Conservation (phyloP, 257 asterid genomes). For the Nicotiana obtusifolia region DNA sequence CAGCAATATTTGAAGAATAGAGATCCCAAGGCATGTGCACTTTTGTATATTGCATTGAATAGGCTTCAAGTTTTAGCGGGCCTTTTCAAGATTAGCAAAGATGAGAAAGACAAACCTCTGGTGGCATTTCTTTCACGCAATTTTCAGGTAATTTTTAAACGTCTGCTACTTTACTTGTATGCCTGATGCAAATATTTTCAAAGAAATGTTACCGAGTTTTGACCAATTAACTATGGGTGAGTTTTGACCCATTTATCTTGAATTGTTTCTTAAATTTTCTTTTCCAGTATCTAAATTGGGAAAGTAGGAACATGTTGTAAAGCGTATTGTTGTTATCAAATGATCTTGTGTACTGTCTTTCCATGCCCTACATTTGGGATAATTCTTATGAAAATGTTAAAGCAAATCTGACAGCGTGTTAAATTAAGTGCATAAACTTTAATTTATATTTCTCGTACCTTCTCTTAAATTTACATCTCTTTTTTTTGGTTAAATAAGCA, state of each 20-base stretch:
- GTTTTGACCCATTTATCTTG: slow-evolving; percentile 3
- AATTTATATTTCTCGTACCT: background rate
- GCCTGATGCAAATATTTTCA: slow-evolving; percentile 8
- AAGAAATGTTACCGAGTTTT: background rate
- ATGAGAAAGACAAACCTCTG: slow-evolving; percentile 84
- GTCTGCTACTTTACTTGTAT: slow-evolving; percentile 1
- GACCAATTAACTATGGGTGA: background rate
- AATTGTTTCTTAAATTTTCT: slow-evolving; percentile 1
- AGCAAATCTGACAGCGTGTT: background rate
- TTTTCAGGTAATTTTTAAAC: slow-evolving; percentile 61
- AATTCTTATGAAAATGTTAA: background rate
- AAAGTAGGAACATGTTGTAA: background rate
- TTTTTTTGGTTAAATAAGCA: background rate
- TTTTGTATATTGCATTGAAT: slow-evolving; percentile 81
- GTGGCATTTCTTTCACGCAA: slow-evolving; percentile 79
- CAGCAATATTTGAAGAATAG: slow-evolving; percentile 69
- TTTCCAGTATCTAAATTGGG: background rate
- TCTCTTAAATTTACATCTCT: background rate
- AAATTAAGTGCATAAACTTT: background rate
- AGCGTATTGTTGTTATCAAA: background rate
- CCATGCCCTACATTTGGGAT: background rate
- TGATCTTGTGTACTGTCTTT: background rate
- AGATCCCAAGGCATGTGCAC: slow-evolving; percentile 93
- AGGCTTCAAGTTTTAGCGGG: slow-evolving; percentile 95
- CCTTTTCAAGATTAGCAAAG: slow-evolving; percentile 91